Evolutionary conservation across 352 stramenopile genomes (phyloP).

Genomic region (Pythium pyrilobum): DNA sequence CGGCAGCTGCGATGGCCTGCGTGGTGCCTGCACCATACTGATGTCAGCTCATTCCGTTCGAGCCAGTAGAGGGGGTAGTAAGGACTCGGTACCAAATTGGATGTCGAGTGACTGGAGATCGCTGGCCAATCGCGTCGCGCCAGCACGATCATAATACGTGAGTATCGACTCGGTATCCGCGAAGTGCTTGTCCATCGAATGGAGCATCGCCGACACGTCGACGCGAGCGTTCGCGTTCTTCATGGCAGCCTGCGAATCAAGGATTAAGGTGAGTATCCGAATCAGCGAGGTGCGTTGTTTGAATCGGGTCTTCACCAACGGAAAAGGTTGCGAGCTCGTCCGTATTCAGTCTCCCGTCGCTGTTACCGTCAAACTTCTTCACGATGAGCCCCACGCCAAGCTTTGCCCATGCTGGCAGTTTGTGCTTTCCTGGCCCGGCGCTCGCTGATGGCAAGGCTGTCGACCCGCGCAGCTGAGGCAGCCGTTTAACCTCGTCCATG

Average conservation of each 20-base stretch:
- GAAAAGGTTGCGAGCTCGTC: conserved; percentile 20
- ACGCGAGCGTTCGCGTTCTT: no score
- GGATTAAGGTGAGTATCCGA: no score
- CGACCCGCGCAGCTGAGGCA: conserved; percentile 17
- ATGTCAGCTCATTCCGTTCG: conserved; percentile 27
- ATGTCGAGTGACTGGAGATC: conserved; percentile 41
- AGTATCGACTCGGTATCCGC: conserved; percentile 7
- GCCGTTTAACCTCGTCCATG: conserved; percentile 24
- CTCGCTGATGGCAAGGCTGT: not conserved
- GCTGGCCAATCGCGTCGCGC: conserved; percentile 20
- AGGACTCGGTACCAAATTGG: conserved; percentile 25
- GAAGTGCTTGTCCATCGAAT: not conserved
- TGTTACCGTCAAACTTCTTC: conserved; percentile 5
- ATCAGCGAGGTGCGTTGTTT: not conserved
- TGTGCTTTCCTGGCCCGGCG: not conserved
- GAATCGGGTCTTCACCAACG: not conserved
- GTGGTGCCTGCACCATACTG: conserved; percentile 9
- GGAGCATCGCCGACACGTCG: not conserved
- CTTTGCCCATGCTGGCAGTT: conserved; percentile 23
- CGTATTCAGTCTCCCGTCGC: conserved; percentile 7
- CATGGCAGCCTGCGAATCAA: no score
- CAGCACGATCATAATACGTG: conserved; percentile 26
- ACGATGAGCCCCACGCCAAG: conserved; percentile 36
- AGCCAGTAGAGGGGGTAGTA: not conserved
- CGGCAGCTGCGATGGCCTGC: not conserved